Evolutionary conservation across 208 protist genomes (phyloP).

Genomic region (Crithidia bombi): DNA sequence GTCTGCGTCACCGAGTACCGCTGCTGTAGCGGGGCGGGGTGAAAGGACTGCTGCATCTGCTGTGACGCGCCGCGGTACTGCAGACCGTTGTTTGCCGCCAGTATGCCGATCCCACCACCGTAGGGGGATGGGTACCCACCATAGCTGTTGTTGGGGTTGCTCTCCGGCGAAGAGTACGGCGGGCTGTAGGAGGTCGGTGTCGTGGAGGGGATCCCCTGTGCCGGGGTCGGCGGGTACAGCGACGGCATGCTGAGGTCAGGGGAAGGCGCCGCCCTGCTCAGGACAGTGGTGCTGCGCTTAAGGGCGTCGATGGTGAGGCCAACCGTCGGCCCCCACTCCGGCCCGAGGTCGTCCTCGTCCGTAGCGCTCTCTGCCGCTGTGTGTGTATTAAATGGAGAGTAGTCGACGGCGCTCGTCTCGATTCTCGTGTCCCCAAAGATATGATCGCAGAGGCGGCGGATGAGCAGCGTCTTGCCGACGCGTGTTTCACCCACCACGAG

Average conservation of each 20-base stretch:
- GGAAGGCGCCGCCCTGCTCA: background rate
- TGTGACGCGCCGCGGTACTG: slow-evolving; percentile 15
- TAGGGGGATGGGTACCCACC: slow-evolving; percentile 11
- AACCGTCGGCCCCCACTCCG: slow-evolving; percentile 54
- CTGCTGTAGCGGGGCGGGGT: background rate
- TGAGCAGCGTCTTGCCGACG: slow-evolving; percentile 85
- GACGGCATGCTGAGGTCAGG: slow-evolving; percentile 7
- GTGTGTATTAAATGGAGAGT: background rate
- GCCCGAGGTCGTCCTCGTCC: slow-evolving; percentile 31
- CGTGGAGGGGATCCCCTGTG: background rate
- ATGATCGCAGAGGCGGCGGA: slow-evolving; percentile 63
- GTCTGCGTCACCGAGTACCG: slow-evolving; percentile 25
- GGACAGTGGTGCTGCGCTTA: slow-evolving; percentile 33
- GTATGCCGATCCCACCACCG: background rate
- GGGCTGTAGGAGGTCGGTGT: background rate
- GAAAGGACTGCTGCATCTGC: background rate
- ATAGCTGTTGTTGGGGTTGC: slow-evolving; percentile 7
- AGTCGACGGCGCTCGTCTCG: slow-evolving; percentile 1
- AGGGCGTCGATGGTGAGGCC: slow-evolving; percentile 63
- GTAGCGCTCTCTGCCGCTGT: background rate
- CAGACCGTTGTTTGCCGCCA: slow-evolving; percentile 4
- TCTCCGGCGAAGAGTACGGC: too few species aligned
- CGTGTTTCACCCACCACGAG: slow-evolving; percentile 80
- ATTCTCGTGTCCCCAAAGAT: slow-evolving; percentile 38
- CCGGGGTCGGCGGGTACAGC: background rate